These are phyloP conservation scores for Secale cereale DNA, from an alignment of 176 grass and related monocot species.

Conservation along the genomic window DNA sequence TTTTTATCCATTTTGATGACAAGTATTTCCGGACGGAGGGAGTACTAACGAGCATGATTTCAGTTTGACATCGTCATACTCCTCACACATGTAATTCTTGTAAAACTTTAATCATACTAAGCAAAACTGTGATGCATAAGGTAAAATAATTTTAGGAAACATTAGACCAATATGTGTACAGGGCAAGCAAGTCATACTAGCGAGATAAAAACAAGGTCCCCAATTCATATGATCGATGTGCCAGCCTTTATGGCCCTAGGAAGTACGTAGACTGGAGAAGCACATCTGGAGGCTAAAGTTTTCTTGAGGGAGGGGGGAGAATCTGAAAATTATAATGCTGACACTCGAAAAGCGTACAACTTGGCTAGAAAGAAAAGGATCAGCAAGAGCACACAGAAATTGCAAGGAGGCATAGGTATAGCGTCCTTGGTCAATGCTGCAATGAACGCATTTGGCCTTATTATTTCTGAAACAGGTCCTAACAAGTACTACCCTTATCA, in stretches of 20 bases:
- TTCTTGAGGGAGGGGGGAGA: slow-evolving; percentile 21
- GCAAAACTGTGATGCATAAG: not conserved
- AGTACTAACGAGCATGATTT: not conserved
- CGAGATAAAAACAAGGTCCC: not conserved
- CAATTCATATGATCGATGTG: not conserved
- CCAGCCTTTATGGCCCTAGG: not conserved
- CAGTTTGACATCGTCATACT: not conserved
- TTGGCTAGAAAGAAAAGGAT: not conserved
- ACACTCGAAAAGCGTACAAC: not conserved
- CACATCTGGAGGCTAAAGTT: not conserved
- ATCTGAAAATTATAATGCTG: not conserved
- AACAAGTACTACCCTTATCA: not conserved
- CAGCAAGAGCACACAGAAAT: not conserved
- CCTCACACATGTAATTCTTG: not conserved
- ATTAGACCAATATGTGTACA: not conserved
- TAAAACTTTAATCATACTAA: not conserved
- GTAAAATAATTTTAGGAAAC: not conserved
- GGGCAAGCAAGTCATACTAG: not conserved
- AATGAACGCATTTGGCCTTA: not conserved
- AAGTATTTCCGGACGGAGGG: too few species aligned
- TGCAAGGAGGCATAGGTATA: not conserved
- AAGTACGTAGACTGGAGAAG: not conserved
- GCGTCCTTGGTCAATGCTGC: not conserved
- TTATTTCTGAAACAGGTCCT: not conserved
- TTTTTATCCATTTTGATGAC: too few species aligned